These are phyloP conservation scores for Inga oerstediana DNA, from an alignment of 306 rosid genomes.

Conservation along the genomic window DNA sequence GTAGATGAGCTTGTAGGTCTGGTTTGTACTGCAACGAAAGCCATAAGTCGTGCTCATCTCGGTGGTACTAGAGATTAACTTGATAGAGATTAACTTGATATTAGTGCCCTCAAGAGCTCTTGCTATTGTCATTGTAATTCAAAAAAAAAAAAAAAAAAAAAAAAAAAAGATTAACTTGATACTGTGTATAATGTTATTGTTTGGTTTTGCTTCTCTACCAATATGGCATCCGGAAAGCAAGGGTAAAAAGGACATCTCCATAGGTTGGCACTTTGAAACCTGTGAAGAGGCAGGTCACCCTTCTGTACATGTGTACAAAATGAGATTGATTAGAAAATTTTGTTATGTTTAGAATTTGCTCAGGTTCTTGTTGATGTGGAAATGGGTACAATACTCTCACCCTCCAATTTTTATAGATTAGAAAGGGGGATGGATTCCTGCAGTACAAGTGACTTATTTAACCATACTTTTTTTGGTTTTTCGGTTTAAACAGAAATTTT, in stretches of 20 bases:
- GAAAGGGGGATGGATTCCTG: constrained; percentile 48
- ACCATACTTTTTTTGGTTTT: no score
- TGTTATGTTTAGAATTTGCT: constrained; percentile 39
- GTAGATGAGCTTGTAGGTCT: constrained; percentile 66
- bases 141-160: no score
- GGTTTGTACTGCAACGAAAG: constrained; percentile 63
- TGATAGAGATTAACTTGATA: constrained; percentile 64
- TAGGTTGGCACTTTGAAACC: constrained; percentile 44
- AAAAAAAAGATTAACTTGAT: no score
- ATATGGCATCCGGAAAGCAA: constrained; percentile 49
- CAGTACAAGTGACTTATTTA: background rate
- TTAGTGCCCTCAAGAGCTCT: no score
- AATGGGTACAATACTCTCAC: constrained; percentile 50
- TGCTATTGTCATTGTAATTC: no score
- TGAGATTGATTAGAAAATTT: constrained; percentile 71
- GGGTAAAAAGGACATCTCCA: constrained; percentile 39
- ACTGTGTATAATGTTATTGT: constrained; percentile 55
- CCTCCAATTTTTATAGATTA: constrained; percentile 56
- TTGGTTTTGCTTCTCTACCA: constrained; percentile 35
- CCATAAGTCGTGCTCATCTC: constrained; percentile 62
- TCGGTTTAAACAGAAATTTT: no score
- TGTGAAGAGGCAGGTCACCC: constrained; percentile 43
- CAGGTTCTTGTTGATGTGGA: constrained; percentile 51
- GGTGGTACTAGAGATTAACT: constrained; percentile 69
- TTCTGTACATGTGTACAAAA: constrained; percentile 86